phyloP scores from a whole-genome alignment of 768 basidiomycete species.

The Xanthoconium stramineum region DNA sequence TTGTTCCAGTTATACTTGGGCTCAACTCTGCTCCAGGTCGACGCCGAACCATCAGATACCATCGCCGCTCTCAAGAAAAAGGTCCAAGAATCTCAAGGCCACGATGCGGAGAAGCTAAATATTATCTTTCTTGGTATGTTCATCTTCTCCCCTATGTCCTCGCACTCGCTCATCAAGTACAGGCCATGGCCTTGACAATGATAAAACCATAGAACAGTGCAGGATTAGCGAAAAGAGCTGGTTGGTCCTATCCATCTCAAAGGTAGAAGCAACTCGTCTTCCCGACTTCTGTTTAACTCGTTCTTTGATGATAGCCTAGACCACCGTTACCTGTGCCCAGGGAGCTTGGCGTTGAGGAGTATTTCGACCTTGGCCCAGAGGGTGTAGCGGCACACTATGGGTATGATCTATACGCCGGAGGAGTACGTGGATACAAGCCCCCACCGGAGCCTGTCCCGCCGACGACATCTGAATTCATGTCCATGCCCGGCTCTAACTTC shows the following conservation, averaged over 20 bases:
- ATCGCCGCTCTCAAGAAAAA: constrained; percentile 5
- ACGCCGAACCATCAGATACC: constrained; percentile 5
- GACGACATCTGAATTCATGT: neutral
- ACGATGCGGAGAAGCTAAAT: neutral
- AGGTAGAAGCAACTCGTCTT: neutral
- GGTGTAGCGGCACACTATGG: neutral
- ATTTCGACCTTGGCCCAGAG: neutral
- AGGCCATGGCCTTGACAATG: neutral
- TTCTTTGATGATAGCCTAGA: neutral
- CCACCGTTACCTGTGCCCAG: neutral
- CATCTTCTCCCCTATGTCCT: neutral
- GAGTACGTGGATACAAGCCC: too few relatives aligned
- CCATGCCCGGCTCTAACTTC: neutral
- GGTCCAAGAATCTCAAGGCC: neutral
- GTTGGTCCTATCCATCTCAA: neutral
- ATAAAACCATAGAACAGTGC: constrained; percentile 2
- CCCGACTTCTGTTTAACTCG: neutral
- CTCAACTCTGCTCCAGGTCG: neutral
- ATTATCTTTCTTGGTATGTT: neutral
- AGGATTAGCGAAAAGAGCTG: neutral
- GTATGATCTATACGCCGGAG: neutral
- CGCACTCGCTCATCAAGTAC: neutral
- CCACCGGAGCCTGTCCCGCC: neutral
- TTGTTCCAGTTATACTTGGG: neutral
- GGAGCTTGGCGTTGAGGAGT: neutral